Percentiles rank a stretch among this genome's conserved stretches.
These are phyloP conservation scores for Wakefieldia striispora DNA, from an alignment of 768 basidiomycete species.

Conservation along the genomic window DNA sequence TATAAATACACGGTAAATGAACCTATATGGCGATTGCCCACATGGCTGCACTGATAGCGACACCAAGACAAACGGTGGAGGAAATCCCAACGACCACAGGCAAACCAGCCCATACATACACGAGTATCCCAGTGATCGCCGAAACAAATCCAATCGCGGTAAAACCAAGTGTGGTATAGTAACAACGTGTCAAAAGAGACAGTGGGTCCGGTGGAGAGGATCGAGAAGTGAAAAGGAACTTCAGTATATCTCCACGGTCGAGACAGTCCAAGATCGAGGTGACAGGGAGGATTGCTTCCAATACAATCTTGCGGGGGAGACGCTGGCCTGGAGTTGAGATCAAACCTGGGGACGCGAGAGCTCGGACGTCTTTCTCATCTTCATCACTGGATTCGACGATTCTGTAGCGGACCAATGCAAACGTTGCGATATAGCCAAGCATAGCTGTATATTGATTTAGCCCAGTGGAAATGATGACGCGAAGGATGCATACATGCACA, in stretches of 20 bases:
- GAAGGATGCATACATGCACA: slow-evolving; percentile 23
- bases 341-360: neutral
- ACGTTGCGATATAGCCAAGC: slow-evolving; percentile 28
- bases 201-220: slow-evolving; percentile 13
- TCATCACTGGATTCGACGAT: slow-evolving; percentile 15
- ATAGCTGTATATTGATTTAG: slow-evolving; percentile 18
- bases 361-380: slow-evolving; percentile 16
- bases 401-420: slow-evolving; percentile 28
- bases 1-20: neutral
- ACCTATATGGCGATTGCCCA: slow-evolving; percentile 27
- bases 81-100: slow-evolving; percentile 26
- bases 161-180: slow-evolving; percentile 24
- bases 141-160: slow-evolving; percentile 24
- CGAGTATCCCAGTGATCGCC: slow-evolving; percentile 25
- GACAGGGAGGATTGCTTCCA: slow-evolving; percentile 14
- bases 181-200: slow-evolving; percentile 25
- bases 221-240: neutral
- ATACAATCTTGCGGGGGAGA: slow-evolving; percentile 11
- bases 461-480: neutral
- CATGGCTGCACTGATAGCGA: slow-evolving; percentile 15
- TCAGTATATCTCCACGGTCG: neutral
- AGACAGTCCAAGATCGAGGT: neutral
- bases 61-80: slow-evolving; percentile 25
- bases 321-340: slow-evolving; percentile 7
- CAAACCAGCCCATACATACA: slow-evolving; percentile 26